phyloP scores from a whole-genome alignment of 805 yeast species.

The Martiniozyma abietophila region DNA sequence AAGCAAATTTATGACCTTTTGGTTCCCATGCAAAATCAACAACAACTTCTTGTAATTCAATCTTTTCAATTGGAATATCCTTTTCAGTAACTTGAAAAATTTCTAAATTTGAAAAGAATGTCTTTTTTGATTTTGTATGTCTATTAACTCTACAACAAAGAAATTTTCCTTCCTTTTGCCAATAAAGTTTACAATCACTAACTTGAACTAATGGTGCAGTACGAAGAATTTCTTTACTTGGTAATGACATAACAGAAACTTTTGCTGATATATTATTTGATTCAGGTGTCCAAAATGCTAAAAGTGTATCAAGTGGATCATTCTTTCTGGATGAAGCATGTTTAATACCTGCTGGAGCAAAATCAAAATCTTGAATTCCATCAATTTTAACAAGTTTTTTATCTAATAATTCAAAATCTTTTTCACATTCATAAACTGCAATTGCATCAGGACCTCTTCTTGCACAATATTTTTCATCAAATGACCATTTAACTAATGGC shows the following conservation, averaged over 20 bases:
- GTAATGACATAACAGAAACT: conserved; percentile 82
- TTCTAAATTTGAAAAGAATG: conserved; percentile 83
- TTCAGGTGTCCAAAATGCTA: conserved; percentile 98
- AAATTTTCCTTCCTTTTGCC: conserved; percentile 84
- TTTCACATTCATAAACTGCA: conserved; percentile 74
- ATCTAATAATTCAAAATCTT: conserved; percentile 70
- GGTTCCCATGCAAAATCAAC: conserved; percentile 96
- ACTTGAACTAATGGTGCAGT: conserved; percentile 94
- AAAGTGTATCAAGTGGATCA: conserved; percentile 49
- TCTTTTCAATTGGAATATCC: conserved; percentile 89
- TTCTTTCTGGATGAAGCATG: conserved; percentile 45
- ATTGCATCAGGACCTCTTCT: conserved; percentile 90
- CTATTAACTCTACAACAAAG: conserved; percentile 94
- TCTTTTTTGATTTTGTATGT: conserved; percentile 91
- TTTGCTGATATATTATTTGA: conserved; percentile 82
- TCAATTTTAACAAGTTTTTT: conserved; percentile 77
- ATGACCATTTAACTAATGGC: conserved; percentile 97
- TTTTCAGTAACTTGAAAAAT: conserved; percentile 80
- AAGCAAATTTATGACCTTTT: conserved; percentile 74
- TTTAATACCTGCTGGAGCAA: conserved; percentile 83
- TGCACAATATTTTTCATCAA: conserved; percentile 87
- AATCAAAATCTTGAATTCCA: conserved; percentile 84
- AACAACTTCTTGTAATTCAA: conserved; percentile 86
- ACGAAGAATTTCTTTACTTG: conserved; percentile 74
- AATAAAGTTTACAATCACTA: conserved; percentile 77